Evolutionary conservation across 306 rosid genomes (phyloP), one percentile per base, ranked within the genome.

Genomic region (Lathyrus aphaca): DNA sequence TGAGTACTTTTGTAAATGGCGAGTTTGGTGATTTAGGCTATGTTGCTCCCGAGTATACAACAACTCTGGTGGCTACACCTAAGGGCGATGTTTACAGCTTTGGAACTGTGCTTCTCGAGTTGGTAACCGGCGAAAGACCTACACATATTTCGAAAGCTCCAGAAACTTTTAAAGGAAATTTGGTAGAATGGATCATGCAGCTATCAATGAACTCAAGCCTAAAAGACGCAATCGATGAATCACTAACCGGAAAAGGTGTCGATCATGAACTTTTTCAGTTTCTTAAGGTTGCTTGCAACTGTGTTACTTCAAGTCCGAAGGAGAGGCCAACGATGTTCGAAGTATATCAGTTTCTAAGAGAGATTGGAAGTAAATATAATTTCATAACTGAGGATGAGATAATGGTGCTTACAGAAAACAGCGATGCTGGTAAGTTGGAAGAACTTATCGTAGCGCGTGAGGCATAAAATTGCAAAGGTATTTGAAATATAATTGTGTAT

Each of bases 1-100:
- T 93, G 84, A 93, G 98, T 85, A 93, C 98, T 64, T 93, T 93
- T 79, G 96, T 93, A 72, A 90, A 93, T 71, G 98, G 98, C 13
- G 98, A 93, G 72, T 93, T 93, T 57, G 98, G 98, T 4, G 98
- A 93, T 78, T 72, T 88, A 13, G 98, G 98, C 49, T 93, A 93
- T 72, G 98, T 90, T 69, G 98, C 98, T 74, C 98, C 98, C 1
- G 96, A 93, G 80, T 90, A 93, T 51, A 4, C 96, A 38, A 80
- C 89, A 77, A 93, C 98, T 40, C 80, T 93, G 66, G 80, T 93
- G 38, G 98, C 98, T 55, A 93, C 98, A 17, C 96, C 96, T 0
- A 93, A 86, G 60, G 98, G 98, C 14, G 98, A 93, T 76, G 77
- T 93, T 49, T 93, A 86, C 56, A 93, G 98, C 77, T 93, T 93